Evolutionary conservation across 441 rosid genomes (phyloP).

Genomic region (Eruca vesicaria): DNA sequence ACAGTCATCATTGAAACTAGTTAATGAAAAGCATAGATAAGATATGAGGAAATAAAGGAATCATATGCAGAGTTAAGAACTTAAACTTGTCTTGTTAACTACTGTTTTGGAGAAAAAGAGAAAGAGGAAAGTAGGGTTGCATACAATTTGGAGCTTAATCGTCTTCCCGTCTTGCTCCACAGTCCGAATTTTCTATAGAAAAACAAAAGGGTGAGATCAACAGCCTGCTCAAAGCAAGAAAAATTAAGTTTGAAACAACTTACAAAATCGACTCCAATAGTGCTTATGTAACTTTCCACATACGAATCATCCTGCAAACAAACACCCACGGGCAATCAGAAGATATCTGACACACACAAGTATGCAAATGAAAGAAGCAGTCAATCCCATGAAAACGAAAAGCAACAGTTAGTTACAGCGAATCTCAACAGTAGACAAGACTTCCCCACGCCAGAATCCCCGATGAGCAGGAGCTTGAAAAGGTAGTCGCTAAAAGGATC

Average conservation of each 20-base stretch:
- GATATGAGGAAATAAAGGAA: no score
- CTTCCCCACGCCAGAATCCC: slow-evolving; percentile 71
- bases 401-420: slow-evolving; percentile 32
- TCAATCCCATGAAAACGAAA: background rate
- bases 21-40: no score
- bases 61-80: background rate
- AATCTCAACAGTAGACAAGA: slow-evolving; percentile 67
- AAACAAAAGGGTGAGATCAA: background rate
- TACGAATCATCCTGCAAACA: slow-evolving; percentile 59
- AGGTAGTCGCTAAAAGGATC: slow-evolving; percentile 49
- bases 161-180: slow-evolving; percentile 76
- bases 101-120: background rate
- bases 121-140: slow-evolving; percentile 4
- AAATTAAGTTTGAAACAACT: no score
- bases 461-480: slow-evolving; percentile 67
- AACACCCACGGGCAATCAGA: background rate
- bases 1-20: background rate
- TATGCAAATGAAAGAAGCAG: background rate
- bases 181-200: slow-evolving; percentile 67
- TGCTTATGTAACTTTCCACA: slow-evolving; percentile 66
- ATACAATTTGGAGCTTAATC: slow-evolving; percentile 69
- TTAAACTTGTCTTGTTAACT: background rate
- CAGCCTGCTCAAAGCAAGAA: background rate
- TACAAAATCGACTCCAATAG: slow-evolving; percentile 71
- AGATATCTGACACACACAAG: no score